These are phyloP conservation scores for Podosphaera aphanis DNA, from an alignment of 2,329 filamentous ascomycete species.

Conservation along the genomic window DNA sequence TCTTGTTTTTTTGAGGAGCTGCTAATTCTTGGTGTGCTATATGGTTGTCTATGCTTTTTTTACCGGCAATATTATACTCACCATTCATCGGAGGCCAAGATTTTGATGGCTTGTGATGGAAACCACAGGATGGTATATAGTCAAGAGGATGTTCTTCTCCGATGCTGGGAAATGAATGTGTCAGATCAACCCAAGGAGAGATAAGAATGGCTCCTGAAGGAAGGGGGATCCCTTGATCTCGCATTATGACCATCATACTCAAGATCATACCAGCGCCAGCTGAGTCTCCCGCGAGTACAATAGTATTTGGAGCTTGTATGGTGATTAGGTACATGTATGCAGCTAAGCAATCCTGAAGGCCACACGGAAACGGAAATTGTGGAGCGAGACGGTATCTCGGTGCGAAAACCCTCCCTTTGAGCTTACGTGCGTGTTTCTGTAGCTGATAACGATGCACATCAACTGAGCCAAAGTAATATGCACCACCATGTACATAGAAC, in stretches of 20 bases:
- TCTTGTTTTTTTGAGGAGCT: conserved; percentile 15
- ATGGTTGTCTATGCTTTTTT: conserved; percentile 24
- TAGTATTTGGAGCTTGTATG: conserved; percentile 53
- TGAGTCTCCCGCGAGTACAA: conserved; percentile 76
- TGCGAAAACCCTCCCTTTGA: conserved; percentile 74
- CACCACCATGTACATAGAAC: conserved; percentile 83
- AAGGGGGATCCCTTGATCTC: conserved; percentile 61
- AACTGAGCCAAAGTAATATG: conserved; percentile 86
- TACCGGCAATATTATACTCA: conserved; percentile 37
- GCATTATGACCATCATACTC: conserved; percentile 52
- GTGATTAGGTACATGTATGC: conserved; percentile 66
- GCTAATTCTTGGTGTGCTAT: conserved; percentile 22
- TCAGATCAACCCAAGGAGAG: conserved; percentile 88
- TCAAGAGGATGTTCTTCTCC: conserved; percentile 48
- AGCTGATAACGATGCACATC: conserved; percentile 97
- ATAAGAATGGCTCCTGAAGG: conserved; percentile 79
- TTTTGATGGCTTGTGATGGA: conserved; percentile 69
- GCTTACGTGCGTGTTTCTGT: conserved; percentile 81
- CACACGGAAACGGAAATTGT: conserved; percentile 89
- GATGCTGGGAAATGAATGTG: conserved; percentile 88
- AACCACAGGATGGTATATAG: conserved; percentile 72
- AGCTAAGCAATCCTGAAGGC: conserved; percentile 70
- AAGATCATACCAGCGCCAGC: conserved; percentile 81
- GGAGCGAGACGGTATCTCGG: conserved; percentile 71
- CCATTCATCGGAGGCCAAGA: conserved; percentile 85